A percentile compares a stretch with the other conserved stretches of the same genome.
phyloP scores from a whole-genome alignment of 495 filamentous ascomycete genomes.

The Neurospora sp. region DNA sequence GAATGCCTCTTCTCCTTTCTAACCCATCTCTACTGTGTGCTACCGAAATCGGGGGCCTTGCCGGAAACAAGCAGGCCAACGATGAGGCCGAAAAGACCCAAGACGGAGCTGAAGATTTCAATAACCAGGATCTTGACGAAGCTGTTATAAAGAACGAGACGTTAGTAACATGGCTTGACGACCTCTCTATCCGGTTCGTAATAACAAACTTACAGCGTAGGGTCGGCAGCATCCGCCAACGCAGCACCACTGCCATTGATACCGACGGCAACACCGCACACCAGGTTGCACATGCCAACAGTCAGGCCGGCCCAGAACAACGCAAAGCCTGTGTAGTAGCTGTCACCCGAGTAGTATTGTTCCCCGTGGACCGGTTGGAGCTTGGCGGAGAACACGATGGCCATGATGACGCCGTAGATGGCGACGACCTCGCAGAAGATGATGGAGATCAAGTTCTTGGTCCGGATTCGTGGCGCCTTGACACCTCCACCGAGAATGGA shows the following conservation, averaged over 20 bases:
- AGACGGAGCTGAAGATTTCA: constrained; percentile 97
- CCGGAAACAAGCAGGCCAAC: constrained; percentile 78
- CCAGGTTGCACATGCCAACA: constrained; percentile 87
- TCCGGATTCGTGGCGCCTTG: constrained; percentile 89
- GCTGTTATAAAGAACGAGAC: constrained; percentile 31
- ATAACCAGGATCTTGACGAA: constrained; percentile 99
- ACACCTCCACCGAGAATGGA: constrained; percentile 97
- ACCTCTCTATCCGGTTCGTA: not conserved
- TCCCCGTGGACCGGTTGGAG: constrained; percentile 54
- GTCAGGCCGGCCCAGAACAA: constrained; percentile 93
- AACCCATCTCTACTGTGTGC: constrained; percentile 15
- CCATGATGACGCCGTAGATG: constrained; percentile 99
- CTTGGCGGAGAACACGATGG: constrained; percentile 92
- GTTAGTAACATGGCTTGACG: constrained; percentile 12
- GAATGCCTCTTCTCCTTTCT: not conserved
- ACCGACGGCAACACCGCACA: constrained; percentile 93
- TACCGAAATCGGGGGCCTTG: constrained; percentile 68
- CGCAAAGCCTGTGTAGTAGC: constrained; percentile 93
- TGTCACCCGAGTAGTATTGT: constrained; percentile 56
- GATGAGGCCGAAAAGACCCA: constrained; percentile 96
- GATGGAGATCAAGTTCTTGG: constrained; percentile 99
- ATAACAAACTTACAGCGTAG: constrained; percentile 60
- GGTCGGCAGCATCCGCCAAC: constrained; percentile 89
- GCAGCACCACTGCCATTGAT: constrained; percentile 97
- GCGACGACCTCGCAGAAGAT: constrained; percentile 99